A percentile compares a stretch with the other conserved stretches of the same genome.
Conservation (phyloP, 2,329 filamentous ascomycete genomes). For the Septoria linicola region DNA sequence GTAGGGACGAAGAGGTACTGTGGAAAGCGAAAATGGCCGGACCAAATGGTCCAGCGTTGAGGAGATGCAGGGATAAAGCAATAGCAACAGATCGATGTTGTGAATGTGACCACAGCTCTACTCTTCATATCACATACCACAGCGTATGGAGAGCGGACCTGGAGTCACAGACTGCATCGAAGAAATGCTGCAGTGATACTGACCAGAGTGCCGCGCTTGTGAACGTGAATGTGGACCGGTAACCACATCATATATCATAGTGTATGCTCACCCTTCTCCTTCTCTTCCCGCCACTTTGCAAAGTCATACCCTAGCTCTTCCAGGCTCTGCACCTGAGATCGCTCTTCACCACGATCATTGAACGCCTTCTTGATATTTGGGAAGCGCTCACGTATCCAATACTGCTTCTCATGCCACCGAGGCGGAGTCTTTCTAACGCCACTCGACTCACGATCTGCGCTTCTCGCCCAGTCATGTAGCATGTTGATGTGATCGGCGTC, state of each 20-base stretch:
- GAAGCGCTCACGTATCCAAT: conserved; percentile 70
- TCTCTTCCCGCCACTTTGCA: conserved; percentile 34
- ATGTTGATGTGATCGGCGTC: conserved; percentile 71
- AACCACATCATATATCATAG: background rate
- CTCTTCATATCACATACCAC: too few species aligned
- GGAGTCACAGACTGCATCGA: too few species aligned
- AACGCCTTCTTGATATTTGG: conserved; percentile 71
- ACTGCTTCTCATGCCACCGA: conserved; percentile 67
- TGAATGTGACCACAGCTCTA: too few species aligned
- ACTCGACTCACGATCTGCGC: conserved; percentile 40
- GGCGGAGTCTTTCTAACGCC: conserved; percentile 64
- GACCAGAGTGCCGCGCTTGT: too few species aligned
- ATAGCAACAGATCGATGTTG: too few species aligned
- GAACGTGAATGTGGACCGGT: background rate
- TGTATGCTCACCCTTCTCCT: conserved; percentile 11
- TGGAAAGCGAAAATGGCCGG: too few species aligned
- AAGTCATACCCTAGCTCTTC: conserved; percentile 64
- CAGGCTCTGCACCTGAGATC: conserved; percentile 59
- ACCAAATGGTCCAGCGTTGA: too few species aligned
- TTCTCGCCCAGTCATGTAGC: conserved; percentile 61
- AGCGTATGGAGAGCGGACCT: background rate
- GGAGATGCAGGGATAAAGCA: too few species aligned
- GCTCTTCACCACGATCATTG: conserved; percentile 59
- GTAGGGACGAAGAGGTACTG: too few species aligned
- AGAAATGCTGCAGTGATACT: too few species aligned